phyloP scores from a whole-genome alignment of 371 early-diverging fungal species.

The Circinella umbellata region DNA sequence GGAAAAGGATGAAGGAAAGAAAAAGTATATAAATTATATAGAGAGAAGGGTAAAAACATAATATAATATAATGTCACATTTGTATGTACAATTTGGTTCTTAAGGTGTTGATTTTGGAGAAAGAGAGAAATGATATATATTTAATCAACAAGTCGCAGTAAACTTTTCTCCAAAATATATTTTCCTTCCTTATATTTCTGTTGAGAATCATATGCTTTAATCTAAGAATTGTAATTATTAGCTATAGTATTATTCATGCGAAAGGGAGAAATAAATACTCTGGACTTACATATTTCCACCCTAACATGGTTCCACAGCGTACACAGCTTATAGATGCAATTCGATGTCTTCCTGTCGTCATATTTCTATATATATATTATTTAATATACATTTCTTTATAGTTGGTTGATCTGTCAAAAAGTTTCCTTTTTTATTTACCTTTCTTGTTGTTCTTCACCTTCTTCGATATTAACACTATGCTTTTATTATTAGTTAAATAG shows the following conservation, averaged over 20 bases:
- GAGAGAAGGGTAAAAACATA: neutral
- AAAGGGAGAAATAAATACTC: too few species aligned
- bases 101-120: neutral
- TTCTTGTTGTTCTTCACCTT: constrained; percentile 15
- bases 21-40: too few species aligned
- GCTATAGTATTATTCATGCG: too few species aligned
- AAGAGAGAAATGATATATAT: neutral
- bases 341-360: constrained; percentile 80
- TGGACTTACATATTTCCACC: constrained; percentile 72
- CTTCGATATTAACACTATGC: constrained; percentile 14
- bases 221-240: constrained; percentile 18
- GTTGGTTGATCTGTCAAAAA: too few species aligned
- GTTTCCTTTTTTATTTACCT: neutral
- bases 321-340: constrained; percentile 68
- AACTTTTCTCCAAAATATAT: constrained; percentile 67
- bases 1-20: neutral
- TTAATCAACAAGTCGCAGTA: constrained; percentile 15
- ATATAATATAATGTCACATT: neutral
- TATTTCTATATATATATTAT: constrained; percentile 31
- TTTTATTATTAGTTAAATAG: neutral
- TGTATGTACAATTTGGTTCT: neutral
- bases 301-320: constrained; percentile 61
- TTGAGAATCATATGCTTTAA: constrained; percentile 69
- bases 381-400: too few species aligned
- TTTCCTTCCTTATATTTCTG: constrained; percentile 85